Evolutionary conservation across 1,284 basidiomycete genomes (phyloP).

Genomic region (Psilocybe mexicana): DNA sequence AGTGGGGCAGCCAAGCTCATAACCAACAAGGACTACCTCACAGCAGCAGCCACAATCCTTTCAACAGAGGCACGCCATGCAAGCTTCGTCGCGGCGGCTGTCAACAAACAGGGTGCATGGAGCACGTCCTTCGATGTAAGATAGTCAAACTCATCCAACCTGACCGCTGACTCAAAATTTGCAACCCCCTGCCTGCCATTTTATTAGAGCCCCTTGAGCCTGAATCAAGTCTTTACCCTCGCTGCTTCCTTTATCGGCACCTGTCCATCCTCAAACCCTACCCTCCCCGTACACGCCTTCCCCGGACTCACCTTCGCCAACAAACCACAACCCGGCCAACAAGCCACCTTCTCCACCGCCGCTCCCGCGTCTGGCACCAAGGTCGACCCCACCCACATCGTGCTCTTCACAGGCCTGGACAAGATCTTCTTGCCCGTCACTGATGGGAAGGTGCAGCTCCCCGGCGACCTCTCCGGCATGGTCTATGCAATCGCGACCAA

Average conservation of each 20-base stretch:
- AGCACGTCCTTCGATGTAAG: constrained; percentile 46
- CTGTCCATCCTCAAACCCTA: constrained; percentile 54
- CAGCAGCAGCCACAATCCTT: constrained; percentile 43
- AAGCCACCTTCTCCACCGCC: constrained; percentile 1
- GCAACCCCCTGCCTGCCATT: not conserved
- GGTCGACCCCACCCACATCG: constrained; percentile 20
- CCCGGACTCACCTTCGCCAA: constrained; percentile 36
- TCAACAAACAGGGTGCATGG: constrained; percentile 48
- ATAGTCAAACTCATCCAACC: not conserved
- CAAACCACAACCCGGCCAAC: constrained; percentile 15
- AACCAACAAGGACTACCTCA: constrained; percentile 36
- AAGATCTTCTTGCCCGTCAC: constrained; percentile 29
- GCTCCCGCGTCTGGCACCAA: constrained; percentile 1
- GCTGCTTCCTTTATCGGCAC: constrained; percentile 43
- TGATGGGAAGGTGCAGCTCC: constrained; percentile 28
- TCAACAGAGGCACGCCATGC: constrained; percentile 47
- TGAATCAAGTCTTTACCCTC: constrained; percentile 48
- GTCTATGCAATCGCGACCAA: constrained; percentile 36
- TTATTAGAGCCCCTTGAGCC: constrained; percentile 43
- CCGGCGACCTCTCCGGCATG: constrained; percentile 29
- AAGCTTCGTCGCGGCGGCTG: constrained; percentile 48
- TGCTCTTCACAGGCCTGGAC: constrained; percentile 37
- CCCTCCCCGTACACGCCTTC: constrained; percentile 47
- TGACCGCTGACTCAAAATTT: too few relatives aligned
- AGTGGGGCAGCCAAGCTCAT: constrained; percentile 53